These are phyloP conservation scores for Psophocarpus tetragonolobus DNA, from an alignment of 306 rosid genomes.

Conservation along the genomic window DNA sequence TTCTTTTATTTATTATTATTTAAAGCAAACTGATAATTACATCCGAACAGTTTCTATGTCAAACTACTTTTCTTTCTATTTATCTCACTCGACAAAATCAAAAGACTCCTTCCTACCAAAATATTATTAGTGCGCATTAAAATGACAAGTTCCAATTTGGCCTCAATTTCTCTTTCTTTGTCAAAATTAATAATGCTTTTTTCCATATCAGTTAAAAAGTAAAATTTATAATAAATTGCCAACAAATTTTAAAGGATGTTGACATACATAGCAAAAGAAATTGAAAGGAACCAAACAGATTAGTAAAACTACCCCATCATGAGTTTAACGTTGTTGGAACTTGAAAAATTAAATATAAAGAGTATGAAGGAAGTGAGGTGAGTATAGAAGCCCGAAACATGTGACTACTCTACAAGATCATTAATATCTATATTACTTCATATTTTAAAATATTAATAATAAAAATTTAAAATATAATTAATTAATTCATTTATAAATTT, in stretches of 20 bases:
- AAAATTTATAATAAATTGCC: not conserved
- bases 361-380: not conserved
- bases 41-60: not conserved
- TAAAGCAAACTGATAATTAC: not conserved
- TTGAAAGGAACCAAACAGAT: not conserved
- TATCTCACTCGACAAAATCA: too few relatives aligned
- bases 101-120: not conserved
- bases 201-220: not conserved
- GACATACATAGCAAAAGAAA: not conserved
- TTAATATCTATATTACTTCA: too few relatives aligned
- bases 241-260: not conserved
- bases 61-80: too few relatives aligned
- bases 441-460: too few relatives aligned
- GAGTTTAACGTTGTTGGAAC: not conserved
- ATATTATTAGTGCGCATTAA: not conserved
- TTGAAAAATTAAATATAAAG: not conserved
- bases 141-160: not conserved
- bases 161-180: not conserved
- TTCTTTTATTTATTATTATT: too few relatives aligned
- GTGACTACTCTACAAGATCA: not conserved
- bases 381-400: not conserved
- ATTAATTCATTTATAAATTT: too few relatives aligned
- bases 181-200: not conserved
- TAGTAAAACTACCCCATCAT: not conserved
- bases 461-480: too few relatives aligned